A percentile compares a stretch with the other conserved stretches of the same genome.
These are phyloP conservation scores for Dioszegia hungarica DNA, from an alignment of 768 basidiomycete species.

Conservation along the genomic window DNA sequence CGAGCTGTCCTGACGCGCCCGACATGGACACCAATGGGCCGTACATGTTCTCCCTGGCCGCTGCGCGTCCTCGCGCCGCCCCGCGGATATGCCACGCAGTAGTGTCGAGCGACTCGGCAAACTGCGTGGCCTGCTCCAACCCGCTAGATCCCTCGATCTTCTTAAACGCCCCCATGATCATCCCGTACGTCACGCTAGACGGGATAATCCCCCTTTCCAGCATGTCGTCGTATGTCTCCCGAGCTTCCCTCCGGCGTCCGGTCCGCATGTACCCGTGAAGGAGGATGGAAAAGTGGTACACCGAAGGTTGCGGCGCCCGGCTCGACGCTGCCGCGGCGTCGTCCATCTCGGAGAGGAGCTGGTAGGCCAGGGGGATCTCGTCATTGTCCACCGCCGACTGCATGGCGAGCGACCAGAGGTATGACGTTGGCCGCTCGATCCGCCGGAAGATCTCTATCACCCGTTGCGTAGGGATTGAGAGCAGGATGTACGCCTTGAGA, in stretches of 20 bases:
- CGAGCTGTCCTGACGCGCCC: slow-evolving; percentile 5
- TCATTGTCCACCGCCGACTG: slow-evolving; percentile 75
- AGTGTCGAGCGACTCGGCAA: slow-evolving; percentile 57
- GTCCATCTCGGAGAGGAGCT: slow-evolving; percentile 69
- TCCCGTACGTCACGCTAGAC: slow-evolving; percentile 62
- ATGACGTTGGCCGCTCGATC: slow-evolving; percentile 33
- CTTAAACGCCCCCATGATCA: slow-evolving; percentile 63
- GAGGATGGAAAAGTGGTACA: slow-evolving; percentile 37
- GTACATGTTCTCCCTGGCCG: slow-evolving; percentile 31
- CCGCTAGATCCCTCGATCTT: slow-evolving; percentile 55
- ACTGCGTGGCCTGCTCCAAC: slow-evolving; percentile 62
- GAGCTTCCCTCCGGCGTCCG: slow-evolving; percentile 58
- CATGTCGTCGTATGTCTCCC: slow-evolving; percentile 69
- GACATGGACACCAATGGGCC: slow-evolving; percentile 30
- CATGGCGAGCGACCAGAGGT: slow-evolving; percentile 69
- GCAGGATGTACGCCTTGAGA: slow-evolving; percentile 74
- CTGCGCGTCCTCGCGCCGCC: slow-evolving; percentile 9
- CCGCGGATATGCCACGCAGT: slow-evolving; percentile 16
- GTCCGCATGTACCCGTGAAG: slow-evolving; percentile 56
- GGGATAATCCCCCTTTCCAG: slow-evolving; percentile 60
- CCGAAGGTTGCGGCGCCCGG: slow-evolving; percentile 13
- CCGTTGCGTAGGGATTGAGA: slow-evolving; percentile 68
- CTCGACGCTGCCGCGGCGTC: slow-evolving; percentile 51
- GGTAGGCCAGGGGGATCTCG: slow-evolving; percentile 59
- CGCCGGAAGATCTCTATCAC: slow-evolving; percentile 61